Evolutionary conservation across 495 filamentous ascomycete species (phyloP).

Genomic region (Penicillium lividum): DNA sequence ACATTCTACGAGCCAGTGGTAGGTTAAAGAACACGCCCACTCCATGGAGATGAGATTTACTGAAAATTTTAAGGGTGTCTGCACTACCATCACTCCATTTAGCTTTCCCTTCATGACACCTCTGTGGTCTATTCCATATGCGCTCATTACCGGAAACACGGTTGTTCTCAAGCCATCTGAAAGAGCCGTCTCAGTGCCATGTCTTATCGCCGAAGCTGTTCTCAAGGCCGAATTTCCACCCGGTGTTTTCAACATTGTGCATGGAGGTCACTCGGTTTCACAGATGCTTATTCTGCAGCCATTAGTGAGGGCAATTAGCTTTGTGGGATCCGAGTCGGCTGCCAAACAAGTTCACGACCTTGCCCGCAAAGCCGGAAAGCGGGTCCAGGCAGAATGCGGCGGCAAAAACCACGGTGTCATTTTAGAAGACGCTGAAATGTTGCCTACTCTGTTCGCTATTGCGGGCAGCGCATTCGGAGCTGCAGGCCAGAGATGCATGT

Average conservation of each 20-base stretch:
- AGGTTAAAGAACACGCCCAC: background rate
- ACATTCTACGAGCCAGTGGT: constrained; percentile 31
- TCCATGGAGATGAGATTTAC: background rate
- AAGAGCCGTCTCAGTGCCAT: constrained; percentile 12
- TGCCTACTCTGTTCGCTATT: constrained; percentile 29
- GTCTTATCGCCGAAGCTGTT: constrained; percentile 25
- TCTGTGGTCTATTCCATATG: constrained; percentile 9
- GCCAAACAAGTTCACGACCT: constrained; percentile 29
- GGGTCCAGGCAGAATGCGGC: constrained; percentile 31
- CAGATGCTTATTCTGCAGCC: constrained; percentile 28
- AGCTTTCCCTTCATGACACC: constrained; percentile 29
- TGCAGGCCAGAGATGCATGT: constrained; percentile 35
- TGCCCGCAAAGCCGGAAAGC: constrained; percentile 24
- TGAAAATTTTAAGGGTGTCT: constrained; percentile 26
- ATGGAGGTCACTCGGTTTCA: constrained; percentile 20
- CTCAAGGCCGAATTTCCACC: constrained; percentile 25
- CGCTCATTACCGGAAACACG: constrained; percentile 8
- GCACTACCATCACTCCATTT: constrained; percentile 30
- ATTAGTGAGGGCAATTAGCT: constrained; percentile 26
- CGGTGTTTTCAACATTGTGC: constrained; percentile 34
- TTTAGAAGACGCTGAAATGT: constrained; percentile 33
- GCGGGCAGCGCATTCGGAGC: constrained; percentile 35
- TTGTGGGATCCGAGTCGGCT: constrained; percentile 30
- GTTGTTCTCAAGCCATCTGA: constrained; percentile 11
- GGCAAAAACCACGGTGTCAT: constrained; percentile 35